Conservation (phyloP, 306 rosid species). For the Albizia julibrissin region DNA sequence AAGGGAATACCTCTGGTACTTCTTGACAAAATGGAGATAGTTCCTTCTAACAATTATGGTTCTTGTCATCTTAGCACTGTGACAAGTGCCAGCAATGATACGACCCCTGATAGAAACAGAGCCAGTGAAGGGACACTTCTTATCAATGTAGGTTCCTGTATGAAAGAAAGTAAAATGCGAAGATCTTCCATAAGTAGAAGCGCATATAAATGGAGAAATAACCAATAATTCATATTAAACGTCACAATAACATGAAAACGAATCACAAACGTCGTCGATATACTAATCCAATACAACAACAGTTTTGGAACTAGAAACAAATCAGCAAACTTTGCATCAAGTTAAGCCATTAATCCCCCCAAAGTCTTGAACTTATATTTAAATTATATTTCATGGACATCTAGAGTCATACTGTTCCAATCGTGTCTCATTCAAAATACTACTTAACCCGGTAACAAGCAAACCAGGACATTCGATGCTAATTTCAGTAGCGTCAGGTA, state of each 20-base stretch:
- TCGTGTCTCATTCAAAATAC: background rate
- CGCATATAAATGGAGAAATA: background rate
- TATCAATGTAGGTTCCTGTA: constrained; percentile 77
- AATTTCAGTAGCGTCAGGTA: background rate
- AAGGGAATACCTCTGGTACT: constrained; percentile 66
- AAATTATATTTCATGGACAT: background rate
- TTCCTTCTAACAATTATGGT: constrained; percentile 79
- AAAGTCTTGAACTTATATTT: background rate
- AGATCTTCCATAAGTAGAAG: background rate
- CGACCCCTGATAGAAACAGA: constrained; percentile 80
- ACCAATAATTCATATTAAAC: background rate
- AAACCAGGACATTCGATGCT: background rate
- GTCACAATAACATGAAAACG: background rate
- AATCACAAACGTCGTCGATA: background rate
- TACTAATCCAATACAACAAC: background rate
- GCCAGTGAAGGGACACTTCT: constrained; percentile 88
- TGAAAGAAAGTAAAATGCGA: background rate
- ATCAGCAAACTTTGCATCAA: background rate
- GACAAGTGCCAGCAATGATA: constrained; percentile 83
- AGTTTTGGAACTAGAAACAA: background rate
- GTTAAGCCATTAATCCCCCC: background rate
- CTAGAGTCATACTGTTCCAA: background rate
- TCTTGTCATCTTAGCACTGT: constrained; percentile 84
- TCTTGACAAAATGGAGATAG: constrained; percentile 77
- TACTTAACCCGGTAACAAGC: background rate